Conservation (phyloP, 2,329 filamentous ascomycete genomes). For the Botrytis galanthina region DNA sequence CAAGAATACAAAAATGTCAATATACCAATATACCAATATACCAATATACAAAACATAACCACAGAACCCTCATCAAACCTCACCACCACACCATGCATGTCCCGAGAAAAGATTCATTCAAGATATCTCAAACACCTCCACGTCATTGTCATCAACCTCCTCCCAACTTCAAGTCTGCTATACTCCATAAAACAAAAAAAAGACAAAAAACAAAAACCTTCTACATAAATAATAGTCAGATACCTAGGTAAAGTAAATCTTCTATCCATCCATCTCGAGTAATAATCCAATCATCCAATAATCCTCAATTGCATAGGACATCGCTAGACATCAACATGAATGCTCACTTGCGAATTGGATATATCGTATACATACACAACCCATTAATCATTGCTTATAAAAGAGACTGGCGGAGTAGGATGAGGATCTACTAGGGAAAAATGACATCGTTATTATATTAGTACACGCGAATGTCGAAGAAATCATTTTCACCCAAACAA, state of each 20-base stretch:
- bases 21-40: not conserved
- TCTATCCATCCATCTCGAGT: not conserved
- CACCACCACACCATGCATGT: no score
- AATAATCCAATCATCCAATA: no score
- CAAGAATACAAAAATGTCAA: not conserved
- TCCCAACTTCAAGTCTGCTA: no score
- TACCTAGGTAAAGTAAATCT: conserved; percentile 45
- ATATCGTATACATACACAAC: no score
- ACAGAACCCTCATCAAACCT: not conserved
- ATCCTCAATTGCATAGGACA: not conserved
- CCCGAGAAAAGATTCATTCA: no score
- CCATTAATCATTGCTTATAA: accelerated
- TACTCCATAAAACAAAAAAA: not conserved
- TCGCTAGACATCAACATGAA: not conserved
- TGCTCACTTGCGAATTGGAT: not conserved
- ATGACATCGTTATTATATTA: no score
- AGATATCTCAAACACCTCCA: no score
- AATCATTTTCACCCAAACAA: not conserved
- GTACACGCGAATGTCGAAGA: no score
- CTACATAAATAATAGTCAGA: conserved; percentile 46
- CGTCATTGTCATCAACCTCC: no score
- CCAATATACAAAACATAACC: not conserved
- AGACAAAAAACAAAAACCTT: conserved; percentile 36
- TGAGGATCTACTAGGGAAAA: no score
- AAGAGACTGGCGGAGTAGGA: not conserved